Evolutionary conservation across 1,284 basidiomycete genomes (phyloP).

Genomic region (Ustilago shanxiensis): DNA sequence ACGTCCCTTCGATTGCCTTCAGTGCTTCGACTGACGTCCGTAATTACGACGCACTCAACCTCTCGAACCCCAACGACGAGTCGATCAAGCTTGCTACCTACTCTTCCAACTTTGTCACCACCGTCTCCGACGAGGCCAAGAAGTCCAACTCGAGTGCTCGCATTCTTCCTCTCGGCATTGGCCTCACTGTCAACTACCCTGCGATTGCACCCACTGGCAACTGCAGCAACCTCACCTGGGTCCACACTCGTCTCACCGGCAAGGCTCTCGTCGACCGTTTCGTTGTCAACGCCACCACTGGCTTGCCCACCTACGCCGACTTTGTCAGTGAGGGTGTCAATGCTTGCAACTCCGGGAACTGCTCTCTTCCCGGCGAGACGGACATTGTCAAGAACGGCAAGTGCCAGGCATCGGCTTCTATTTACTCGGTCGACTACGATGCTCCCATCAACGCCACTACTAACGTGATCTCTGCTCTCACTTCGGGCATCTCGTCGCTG

Average conservation of each 20-base stretch:
- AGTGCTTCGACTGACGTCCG: conserved; percentile 48
- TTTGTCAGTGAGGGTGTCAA: conserved; percentile 54
- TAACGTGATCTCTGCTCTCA: conserved; percentile 15
- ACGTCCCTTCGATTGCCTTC: conserved; percentile 60
- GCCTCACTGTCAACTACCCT: conserved; percentile 62
- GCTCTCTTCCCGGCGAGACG: conserved; percentile 62
- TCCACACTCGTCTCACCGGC: conserved; percentile 55
- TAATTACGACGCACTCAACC: conserved; percentile 49
- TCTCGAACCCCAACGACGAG: conserved; percentile 52
- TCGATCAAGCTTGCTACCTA: conserved; percentile 50
- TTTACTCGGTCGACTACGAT: conserved; percentile 63
- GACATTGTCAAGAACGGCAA: conserved; percentile 41
- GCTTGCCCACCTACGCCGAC: conserved; percentile 56
- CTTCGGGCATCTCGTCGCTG: conserved; percentile 27
- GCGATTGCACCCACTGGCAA: conserved; percentile 35
- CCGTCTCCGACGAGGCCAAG: conserved; percentile 41
- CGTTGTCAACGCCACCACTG: conserved; percentile 48
- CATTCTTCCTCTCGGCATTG: conserved; percentile 56
- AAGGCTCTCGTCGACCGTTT: conserved; percentile 58
- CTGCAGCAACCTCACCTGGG: conserved; percentile 38
- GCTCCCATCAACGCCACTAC: conserved; percentile 39
- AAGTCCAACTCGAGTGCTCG: conserved; percentile 21
- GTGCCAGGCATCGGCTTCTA: conserved; percentile 54
- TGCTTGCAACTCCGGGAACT: conserved; percentile 54
- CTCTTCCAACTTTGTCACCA: conserved; percentile 61